A percentile compares a stretch with the other conserved stretches of the same genome.
These are phyloP conservation scores for Castanopsis chinensis DNA, from an alignment of 306 rosid genomes.

Conservation along the genomic window DNA sequence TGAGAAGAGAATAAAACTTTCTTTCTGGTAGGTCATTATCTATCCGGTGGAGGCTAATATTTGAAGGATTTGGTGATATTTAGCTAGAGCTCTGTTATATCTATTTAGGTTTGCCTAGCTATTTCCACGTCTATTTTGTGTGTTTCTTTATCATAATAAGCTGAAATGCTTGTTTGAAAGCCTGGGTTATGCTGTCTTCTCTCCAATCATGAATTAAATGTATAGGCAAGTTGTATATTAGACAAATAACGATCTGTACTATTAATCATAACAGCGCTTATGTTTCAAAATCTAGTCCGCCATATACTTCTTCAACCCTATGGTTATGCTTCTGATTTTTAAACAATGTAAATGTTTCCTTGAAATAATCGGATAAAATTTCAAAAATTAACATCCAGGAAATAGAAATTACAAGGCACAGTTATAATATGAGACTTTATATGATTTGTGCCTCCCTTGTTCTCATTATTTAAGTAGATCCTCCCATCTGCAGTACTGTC, in stretches of 20 bases:
- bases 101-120: neutral
- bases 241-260: neutral
- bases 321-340: constrained; percentile 23
- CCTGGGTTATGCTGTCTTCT: neutral
- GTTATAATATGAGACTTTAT: neutral
- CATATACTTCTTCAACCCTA: constrained; percentile 5
- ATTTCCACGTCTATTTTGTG: constrained; percentile 2
- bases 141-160: neutral
- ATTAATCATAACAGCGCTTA: constrained; percentile 1
- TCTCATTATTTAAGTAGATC: constrained; percentile 63
- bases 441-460: constrained; percentile 10
- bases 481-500: constrained; percentile 98
- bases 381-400: constrained; percentile 17
- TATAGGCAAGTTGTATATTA: constrained; percentile 5
- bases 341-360: constrained; percentile 19
- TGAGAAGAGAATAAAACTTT: neutral
- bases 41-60: neutral
- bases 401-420: constrained; percentile 29
- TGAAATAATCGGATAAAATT: constrained; percentile 17
- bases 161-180: neutral
- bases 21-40: no score
- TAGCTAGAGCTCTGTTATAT: neutral
- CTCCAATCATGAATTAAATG: neutral
- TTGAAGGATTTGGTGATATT: neutral
- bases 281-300: constrained; percentile 14